phyloP scores from a whole-genome alignment of 2,329 filamentous ascomycete species.

The Myriangium duriaei region DNA sequence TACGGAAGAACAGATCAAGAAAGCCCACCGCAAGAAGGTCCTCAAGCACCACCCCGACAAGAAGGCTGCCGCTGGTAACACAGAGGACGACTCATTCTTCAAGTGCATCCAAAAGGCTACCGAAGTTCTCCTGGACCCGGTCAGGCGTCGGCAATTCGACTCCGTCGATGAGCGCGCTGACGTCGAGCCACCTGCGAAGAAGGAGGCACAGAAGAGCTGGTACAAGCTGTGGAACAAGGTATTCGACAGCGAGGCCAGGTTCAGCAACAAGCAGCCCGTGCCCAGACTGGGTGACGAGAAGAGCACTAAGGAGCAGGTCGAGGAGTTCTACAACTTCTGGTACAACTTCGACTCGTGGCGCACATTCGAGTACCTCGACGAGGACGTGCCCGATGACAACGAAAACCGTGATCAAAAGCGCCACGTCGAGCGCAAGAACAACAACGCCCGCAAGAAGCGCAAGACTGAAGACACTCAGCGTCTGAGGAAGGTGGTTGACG shows the following conservation, averaged over 20 bases:
- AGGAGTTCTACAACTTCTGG: constrained; percentile 98
- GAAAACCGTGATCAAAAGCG: constrained; percentile 99
- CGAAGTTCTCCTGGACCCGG: constrained; percentile 82
- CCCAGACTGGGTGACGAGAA: constrained; percentile 76
- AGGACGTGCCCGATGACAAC: constrained; percentile 97
- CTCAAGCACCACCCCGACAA: constrained; percentile 98
- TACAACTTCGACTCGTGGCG: constrained; percentile 99
- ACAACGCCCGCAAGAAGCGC: constrained; percentile 95
- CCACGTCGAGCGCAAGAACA: constrained; percentile 96
- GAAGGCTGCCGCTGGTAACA: constrained; percentile 78
- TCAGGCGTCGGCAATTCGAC: constrained; percentile 89
- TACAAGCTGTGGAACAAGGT: constrained; percentile 89
- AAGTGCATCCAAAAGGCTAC: constrained; percentile 99
- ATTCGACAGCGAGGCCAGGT: constrained; percentile 84
- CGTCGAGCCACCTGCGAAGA: constrained; percentile 84
- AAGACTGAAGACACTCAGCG: constrained; percentile 96
- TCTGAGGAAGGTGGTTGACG: constrained; percentile 79
- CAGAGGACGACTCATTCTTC: constrained; percentile 97
- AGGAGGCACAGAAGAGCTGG: constrained; percentile 67
- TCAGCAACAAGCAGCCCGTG: constrained; percentile 83
- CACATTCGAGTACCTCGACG: constrained; percentile 94
- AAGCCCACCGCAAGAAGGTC: constrained; percentile 98
- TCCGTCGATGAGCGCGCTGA: constrained; percentile 91
- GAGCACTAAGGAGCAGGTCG: constrained; percentile 76
- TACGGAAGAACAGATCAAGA: constrained; percentile 97